Conservation (phyloP, 2,329 filamentous ascomycete species). For the Lecanicillium sp. region DNA sequence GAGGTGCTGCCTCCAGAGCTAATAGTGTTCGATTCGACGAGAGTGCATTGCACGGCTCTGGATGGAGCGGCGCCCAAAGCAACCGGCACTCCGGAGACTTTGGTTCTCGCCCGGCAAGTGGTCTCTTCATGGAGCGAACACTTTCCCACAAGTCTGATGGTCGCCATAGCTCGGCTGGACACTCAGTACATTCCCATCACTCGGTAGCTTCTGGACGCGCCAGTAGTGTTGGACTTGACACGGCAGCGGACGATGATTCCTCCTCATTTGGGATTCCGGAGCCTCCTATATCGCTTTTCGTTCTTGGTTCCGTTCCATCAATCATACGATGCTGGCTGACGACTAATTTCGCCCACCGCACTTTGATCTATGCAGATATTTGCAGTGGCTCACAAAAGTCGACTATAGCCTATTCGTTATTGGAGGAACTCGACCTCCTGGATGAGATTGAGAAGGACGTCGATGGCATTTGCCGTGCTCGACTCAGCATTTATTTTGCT, state of each 20-base stretch:
- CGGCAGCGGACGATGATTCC: slow-evolving; percentile 57
- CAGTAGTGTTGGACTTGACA: slow-evolving; percentile 82
- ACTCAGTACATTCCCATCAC: slow-evolving; percentile 62
- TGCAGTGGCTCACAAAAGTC: slow-evolving; percentile 91
- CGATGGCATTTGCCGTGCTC: slow-evolving; percentile 62
- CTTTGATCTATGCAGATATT: slow-evolving; percentile 83
- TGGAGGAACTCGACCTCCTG: slow-evolving; percentile 67
- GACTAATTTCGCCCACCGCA: slow-evolving; percentile 80
- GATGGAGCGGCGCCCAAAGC: slow-evolving; percentile 66
- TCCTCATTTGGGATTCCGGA: slow-evolving; percentile 66
- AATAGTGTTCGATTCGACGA: slow-evolving; percentile 98
- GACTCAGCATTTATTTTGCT: slow-evolving; percentile 79
- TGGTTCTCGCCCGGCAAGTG: slow-evolving; percentile 71
- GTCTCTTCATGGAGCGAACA: slow-evolving; percentile 84
- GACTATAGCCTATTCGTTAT: slow-evolving; percentile 66
- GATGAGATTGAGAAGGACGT: slow-evolving; percentile 60
- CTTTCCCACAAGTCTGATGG: slow-evolving; percentile 95
- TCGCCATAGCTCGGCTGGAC: slow-evolving; percentile 85
- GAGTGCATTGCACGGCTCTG: slow-evolving; percentile 79
- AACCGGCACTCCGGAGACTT: slow-evolving; percentile 81
- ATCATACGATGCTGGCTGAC: slow-evolving; percentile 96
- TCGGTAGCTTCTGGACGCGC: slow-evolving; percentile 74
- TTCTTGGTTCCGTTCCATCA: slow-evolving; percentile 82
- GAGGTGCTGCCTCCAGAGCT: slow-evolving; percentile 82
- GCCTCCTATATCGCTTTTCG: slow-evolving; percentile 76